These are phyloP conservation scores for Aspergillus affinis DNA, from an alignment of 495 filamentous ascomycete genomes.

Conservation along the genomic window DNA sequence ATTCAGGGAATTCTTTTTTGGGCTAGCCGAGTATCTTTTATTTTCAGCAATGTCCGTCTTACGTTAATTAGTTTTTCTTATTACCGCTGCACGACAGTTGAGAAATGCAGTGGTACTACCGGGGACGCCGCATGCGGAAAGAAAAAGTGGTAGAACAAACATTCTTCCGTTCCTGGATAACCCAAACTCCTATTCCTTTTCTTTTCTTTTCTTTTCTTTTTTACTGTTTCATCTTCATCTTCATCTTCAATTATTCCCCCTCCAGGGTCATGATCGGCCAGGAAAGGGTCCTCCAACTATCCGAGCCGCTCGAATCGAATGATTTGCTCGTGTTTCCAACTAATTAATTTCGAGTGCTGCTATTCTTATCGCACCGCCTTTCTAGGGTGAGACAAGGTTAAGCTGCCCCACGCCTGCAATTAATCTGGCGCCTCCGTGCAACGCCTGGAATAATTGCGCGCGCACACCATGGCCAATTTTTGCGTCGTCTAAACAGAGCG, in stretches of 20 bases:
- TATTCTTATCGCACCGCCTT: not conserved
- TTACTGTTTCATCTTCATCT: not conserved
- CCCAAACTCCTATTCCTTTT: not conserved
- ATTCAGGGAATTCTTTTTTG: not conserved
- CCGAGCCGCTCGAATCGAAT: not conserved
- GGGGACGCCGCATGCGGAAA: not conserved
- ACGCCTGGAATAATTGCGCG: slow-evolving; percentile 3
- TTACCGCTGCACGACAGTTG: no score
- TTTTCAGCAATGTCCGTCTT: no score
- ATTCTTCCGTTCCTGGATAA: not conserved
- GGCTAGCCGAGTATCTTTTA: no score
- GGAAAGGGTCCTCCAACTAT: not conserved
- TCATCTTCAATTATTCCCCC: not conserved
- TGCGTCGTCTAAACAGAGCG: slow-evolving; percentile 14
- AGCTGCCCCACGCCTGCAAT: slow-evolving; percentile 12
- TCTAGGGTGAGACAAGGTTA: not conserved
- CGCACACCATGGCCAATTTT: slow-evolving; percentile 7
- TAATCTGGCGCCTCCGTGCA: not conserved
- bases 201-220: not conserved
- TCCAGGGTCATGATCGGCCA: not conserved
- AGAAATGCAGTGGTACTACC: no score
- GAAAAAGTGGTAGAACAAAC: not conserved
- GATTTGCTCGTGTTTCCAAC: slow-evolving; percentile 1
- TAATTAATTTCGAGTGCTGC: not conserved
- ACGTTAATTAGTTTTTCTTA: no score